Base-by-base conservation (phyloP, 768 basidiomycete genomes). In the Melanogaster broomeanus region DNA sequence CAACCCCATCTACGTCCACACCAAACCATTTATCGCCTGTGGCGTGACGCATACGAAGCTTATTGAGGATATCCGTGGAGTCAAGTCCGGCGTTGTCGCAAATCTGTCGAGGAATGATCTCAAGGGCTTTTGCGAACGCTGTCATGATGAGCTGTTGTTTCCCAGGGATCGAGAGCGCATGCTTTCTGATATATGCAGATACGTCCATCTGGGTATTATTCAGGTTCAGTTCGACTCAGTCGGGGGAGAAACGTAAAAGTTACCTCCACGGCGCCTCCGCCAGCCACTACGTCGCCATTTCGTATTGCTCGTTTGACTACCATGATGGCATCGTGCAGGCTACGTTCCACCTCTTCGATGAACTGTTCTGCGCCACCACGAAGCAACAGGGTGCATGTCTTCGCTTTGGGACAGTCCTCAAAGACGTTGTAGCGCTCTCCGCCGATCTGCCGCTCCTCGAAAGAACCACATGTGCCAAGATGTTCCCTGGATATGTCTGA, bases 281-380 rank as follows among this genome's bases (percentile, higher is more conserved):
- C 97, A 10, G 97, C 97, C 31, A 99, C 97, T 45, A 99, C 87
- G 48, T 96, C 90, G 37, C 92, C 93, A 66, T 94, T 98, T 65
- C 87, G 88, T 60, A 99, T 87, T 4, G 97, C 95, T 46, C 97
- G 81, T 73, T 97, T 97, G 39, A 99, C 97, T n/a, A 99, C 95
- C 95, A 98, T 98, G 62, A 98, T 93, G 2, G 96, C 95, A 66
- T 99, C 97, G 65, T 99, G 96, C 59, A 99, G 72, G 82, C 92
- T 94, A 50, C 97, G 77, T 71, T 98, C 96, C 8, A 98, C 95
- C 70, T 98, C 97, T 65, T 93, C 93, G 55, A 98, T 98, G 71
- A 99, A 98, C 68, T 99, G 97, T 64, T 98, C 95, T 0, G 97
- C 97, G 25, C 97, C 97, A 52, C 97, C 97, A 46, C 97, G 82